Evolutionary conservation across 2,329 filamentous ascomycete species (phyloP), one percentile per base, ranked within the genome.

Genomic region (Chalaropsis ovoidea): DNA sequence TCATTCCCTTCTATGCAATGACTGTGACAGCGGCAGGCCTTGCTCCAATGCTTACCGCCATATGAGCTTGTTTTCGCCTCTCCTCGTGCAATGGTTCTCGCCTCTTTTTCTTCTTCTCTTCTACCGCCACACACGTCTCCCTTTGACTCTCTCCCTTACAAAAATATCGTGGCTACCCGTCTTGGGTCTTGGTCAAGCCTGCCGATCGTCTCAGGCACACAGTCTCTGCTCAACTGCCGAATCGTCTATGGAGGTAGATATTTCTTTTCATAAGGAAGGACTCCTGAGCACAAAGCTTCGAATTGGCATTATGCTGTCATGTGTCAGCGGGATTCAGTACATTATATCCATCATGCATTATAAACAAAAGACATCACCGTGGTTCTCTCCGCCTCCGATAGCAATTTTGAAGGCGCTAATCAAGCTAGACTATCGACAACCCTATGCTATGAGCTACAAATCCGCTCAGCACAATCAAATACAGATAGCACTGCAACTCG

Each of bases 71-170:
- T 52, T 52, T 52, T 24, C n/a, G n/a, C 19, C n/a, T 49, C 7
- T 35, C 4, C 35, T 7, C 35, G 35, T 39, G 3, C 35, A 6
- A 39, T 39, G 8, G 35, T 10, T 39, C 35, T 10, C 8, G 3
- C 35, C 35, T 27, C 47, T 52, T 24, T 52, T 24, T 8, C 10
- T 24, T 52, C 19, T 35, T 58, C 35, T 35, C 24, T 58, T 58
- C 52, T 31, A n/a, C 52, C 8, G 52, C 24, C 52, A n/a, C 17
- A 13, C 24, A 10, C 52, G 27, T 35, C 52, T 58, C 52, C 52
- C 52, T 58, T 58, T 35, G 52, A 58, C 15, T 35, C 52, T 35
- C 24, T 58, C 52, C 52, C 52, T 58, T 31, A n/a, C 52, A 35
- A 31, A 35, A 11, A 58, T 58, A 11, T 58, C 52, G 52, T 58